Conservation (phyloP, 1,284 basidiomycete species). For the Sparassis latifolia region DNA sequence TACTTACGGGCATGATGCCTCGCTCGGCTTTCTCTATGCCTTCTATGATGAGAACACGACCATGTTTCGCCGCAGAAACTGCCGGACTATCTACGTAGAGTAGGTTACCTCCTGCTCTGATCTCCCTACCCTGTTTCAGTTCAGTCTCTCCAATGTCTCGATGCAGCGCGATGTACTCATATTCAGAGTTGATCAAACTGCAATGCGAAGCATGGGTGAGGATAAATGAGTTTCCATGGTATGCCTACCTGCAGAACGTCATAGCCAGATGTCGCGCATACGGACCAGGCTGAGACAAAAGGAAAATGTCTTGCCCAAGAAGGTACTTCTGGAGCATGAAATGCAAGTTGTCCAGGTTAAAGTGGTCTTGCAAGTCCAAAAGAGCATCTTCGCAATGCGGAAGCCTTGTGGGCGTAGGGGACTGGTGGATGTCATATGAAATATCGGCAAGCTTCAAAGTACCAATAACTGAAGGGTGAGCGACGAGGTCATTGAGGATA, state of each 20-base stretch:
- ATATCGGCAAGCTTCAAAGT: constrained; percentile 53
- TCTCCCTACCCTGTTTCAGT: constrained; percentile 63
- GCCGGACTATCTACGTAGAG: constrained; percentile 61
- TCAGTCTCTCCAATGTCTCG: constrained; percentile 66
- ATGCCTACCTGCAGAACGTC: constrained; percentile 52
- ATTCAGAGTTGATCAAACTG: constrained; percentile 58
- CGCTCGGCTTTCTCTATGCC: constrained; percentile 67
- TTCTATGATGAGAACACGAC: constrained; percentile 58
- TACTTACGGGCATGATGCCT: constrained; percentile 38
- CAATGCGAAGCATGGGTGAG: neutral
- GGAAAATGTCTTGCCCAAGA: constrained; percentile 61
- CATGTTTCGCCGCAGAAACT: constrained; percentile 58
- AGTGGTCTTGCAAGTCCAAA: constrained; percentile 41
- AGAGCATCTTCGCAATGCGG: constrained; percentile 35
- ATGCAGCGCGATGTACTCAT: constrained; percentile 59
- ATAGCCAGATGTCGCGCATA: constrained; percentile 55
- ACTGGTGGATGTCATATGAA: constrained; percentile 44
- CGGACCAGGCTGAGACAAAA: constrained; percentile 58
- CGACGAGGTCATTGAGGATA: constrained; percentile 37
- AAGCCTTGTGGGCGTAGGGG: constrained; percentile 41
- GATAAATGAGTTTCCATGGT: neutral
- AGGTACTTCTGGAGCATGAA: constrained; percentile 63
- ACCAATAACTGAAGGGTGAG: constrained; percentile 37
- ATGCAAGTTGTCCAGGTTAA: constrained; percentile 52
- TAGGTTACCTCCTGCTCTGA: constrained; percentile 50